Conservation (phyloP, 129 eudicot species). For the Glebionis coronaria region DNA sequence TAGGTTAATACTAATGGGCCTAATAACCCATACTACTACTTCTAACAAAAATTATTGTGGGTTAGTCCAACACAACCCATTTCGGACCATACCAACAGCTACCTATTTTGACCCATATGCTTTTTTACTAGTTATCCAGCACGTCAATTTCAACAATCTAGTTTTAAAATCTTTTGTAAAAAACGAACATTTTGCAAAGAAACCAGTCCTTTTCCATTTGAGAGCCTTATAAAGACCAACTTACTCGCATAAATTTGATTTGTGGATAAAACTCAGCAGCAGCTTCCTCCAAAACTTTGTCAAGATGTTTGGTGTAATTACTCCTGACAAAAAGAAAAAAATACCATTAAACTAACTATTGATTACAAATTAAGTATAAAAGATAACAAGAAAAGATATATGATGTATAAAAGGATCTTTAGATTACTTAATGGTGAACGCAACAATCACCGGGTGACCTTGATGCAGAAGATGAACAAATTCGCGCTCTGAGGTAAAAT, state of each 20-base stretch:
- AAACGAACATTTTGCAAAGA: no score
- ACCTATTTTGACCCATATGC: no score
- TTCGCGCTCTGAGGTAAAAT: conserved; percentile 94
- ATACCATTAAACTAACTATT: background rate
- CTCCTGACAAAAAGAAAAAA: conserved; percentile 43
- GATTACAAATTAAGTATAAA: background rate
- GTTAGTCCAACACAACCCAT: no score
- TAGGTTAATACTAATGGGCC: no score
- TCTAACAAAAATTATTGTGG: no score
- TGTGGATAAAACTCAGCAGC: conserved; percentile 79
- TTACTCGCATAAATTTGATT: conserved; percentile 85
- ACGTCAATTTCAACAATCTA: no score
- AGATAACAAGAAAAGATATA: background rate
- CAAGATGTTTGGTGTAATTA: conserved; percentile 81
- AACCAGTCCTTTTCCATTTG: background rate
- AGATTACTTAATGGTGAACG: conserved; percentile 78
- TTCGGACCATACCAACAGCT: no score
- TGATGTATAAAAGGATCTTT: background rate
- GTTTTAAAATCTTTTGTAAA: no score
- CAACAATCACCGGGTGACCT: conserved; percentile 86
- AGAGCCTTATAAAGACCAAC: conserved; percentile 29
- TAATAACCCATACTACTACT: no score
- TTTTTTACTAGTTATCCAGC: no score
- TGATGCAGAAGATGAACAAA: conserved; percentile 89
- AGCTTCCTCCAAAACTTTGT: conserved; percentile 86